Percentiles rank a stretch among this genome's conserved stretches.
phyloP scores from a whole-genome alignment of 208 protist genomes.

The Wallacemonas rigidus region DNA sequence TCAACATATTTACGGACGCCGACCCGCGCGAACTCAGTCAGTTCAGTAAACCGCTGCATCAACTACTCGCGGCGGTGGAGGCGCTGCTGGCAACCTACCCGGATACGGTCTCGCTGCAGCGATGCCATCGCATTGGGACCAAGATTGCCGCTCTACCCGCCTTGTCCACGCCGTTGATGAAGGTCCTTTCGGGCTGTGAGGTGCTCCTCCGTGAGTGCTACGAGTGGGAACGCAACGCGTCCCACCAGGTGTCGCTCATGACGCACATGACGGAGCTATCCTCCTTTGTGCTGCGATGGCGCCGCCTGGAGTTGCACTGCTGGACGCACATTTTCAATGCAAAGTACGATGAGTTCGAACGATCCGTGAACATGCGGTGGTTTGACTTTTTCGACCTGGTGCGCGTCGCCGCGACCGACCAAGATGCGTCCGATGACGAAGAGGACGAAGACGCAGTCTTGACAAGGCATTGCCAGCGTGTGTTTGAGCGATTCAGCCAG shows the following conservation, averaged over 20 bases:
- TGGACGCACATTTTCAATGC: constrained; percentile 92
- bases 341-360: constrained; percentile 77
- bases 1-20: constrained; percentile 92
- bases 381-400: constrained; percentile 82
- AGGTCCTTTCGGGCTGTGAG: constrained; percentile 95
- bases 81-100: constrained; percentile 86
- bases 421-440: background rate
- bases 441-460: constrained; percentile 26
- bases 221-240: constrained; percentile 97
- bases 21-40: constrained; percentile 79
- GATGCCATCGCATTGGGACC: constrained; percentile 74
- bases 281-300: constrained; percentile 96
- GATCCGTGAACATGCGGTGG: constrained; percentile 68
- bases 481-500: constrained; percentile 66
- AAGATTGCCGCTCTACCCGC: constrained; percentile 88
- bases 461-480: constrained; percentile 33
- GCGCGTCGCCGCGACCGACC: constrained; percentile 8
- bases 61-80: constrained; percentile 59
- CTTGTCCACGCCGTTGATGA: constrained; percentile 91
- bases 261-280: constrained; percentile 88
- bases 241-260: constrained; percentile 88
- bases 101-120: constrained; percentile 90
- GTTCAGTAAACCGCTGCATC: constrained; percentile 67
- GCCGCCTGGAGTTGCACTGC: constrained; percentile 95
- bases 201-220: constrained; percentile 93